phyloP scores from a whole-genome alignment of 805 yeast species.

The Ogataea pilisensis region DNA sequence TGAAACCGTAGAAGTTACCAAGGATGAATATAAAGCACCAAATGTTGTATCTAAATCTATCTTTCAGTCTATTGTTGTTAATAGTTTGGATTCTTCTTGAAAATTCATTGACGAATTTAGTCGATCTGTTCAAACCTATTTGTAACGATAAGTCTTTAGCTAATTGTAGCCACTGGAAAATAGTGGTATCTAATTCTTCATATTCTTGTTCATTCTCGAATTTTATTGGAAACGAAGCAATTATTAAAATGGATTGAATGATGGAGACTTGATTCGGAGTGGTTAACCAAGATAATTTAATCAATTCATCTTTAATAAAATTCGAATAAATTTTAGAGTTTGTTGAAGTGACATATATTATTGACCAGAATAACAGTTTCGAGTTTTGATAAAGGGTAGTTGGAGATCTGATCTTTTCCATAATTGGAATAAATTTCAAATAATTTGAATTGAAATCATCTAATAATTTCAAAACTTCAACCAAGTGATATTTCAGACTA shows the following conservation, averaged over 20 bases:
- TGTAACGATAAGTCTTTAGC: slow-evolving; percentile 22
- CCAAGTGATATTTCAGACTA: slow-evolving; percentile 1
- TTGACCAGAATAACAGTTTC: slow-evolving; percentile 31
- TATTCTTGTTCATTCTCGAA: slow-evolving; percentile 7
- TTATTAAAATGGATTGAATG: slow-evolving; percentile 23
- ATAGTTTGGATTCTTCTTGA: slow-evolving; percentile 12
- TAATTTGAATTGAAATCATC: slow-evolving; percentile 19
- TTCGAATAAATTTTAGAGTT: slow-evolving; percentile 14
- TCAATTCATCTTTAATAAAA: slow-evolving; percentile 16
- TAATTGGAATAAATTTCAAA: slow-evolving; percentile 23
- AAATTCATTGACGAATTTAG: slow-evolving; percentile 14
- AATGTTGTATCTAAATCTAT: slow-evolving; percentile 19
- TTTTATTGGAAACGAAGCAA: slow-evolving; percentile 26
- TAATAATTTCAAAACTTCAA: slow-evolving; percentile 6
- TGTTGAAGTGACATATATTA: slow-evolving; percentile 19
- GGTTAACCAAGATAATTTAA: slow-evolving; percentile 11
- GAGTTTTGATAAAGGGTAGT: slow-evolving; percentile 16
- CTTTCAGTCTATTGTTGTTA: slow-evolving; percentile 7
- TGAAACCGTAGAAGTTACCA: slow-evolving; percentile 25
- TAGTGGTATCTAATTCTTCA: slow-evolving; percentile 16
- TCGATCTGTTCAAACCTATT: slow-evolving; percentile 17
- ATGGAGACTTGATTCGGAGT: slow-evolving; percentile 15
- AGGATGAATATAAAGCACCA: slow-evolving; percentile 27
- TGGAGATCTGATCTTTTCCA: slow-evolving; percentile 22
- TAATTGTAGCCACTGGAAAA: slow-evolving; percentile 23